phyloP scores from a whole-genome alignment of 2,329 filamentous ascomycete species.

The Fusarium verrucosum region DNA sequence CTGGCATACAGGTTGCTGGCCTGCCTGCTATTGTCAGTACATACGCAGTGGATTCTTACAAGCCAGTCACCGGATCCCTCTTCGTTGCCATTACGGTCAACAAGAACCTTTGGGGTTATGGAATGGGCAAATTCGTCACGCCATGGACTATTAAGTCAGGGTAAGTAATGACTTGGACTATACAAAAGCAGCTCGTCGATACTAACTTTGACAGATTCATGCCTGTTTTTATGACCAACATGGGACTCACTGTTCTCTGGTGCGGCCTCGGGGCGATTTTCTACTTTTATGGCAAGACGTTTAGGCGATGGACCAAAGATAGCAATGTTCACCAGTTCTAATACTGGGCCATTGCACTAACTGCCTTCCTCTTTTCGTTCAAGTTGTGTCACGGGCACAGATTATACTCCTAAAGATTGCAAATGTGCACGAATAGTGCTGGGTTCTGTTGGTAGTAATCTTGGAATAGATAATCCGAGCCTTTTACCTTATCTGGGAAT shows the following conservation, averaged over 20 bases:
- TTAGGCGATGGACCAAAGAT: background rate
- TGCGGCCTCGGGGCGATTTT: background rate
- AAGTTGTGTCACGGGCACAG: too few species aligned
- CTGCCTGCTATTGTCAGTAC: background rate
- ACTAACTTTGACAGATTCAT: background rate
- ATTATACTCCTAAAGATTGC: too few species aligned
- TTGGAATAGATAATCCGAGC: too few species aligned
- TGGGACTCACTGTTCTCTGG: background rate
- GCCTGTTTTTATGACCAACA: slow-evolving; percentile 11
- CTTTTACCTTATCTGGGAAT: too few species aligned
- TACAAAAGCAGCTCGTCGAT: accelerated
- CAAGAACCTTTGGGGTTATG: slow-evolving; percentile 4
- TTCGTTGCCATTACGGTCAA: slow-evolving; percentile 1
- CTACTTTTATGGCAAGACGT: slow-evolving; percentile 5
- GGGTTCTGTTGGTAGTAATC: too few species aligned
- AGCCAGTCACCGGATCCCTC: slow-evolving; percentile 1
- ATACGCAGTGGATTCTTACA: slow-evolving; percentile 1
- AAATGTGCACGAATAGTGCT: too few species aligned
- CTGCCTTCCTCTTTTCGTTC: too few species aligned
- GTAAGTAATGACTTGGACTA: background rate
- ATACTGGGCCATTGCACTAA: too few species aligned
- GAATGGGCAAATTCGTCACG: slow-evolving; percentile 1
- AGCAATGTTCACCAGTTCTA: slow-evolving; percentile 2
- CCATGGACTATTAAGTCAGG: slow-evolving; percentile 14
- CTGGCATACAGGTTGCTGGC: slow-evolving; percentile 1